Evolutionary conservation across 2,329 filamentous ascomycete species (phyloP).

Genomic region (Sphaerulina musiva): DNA sequence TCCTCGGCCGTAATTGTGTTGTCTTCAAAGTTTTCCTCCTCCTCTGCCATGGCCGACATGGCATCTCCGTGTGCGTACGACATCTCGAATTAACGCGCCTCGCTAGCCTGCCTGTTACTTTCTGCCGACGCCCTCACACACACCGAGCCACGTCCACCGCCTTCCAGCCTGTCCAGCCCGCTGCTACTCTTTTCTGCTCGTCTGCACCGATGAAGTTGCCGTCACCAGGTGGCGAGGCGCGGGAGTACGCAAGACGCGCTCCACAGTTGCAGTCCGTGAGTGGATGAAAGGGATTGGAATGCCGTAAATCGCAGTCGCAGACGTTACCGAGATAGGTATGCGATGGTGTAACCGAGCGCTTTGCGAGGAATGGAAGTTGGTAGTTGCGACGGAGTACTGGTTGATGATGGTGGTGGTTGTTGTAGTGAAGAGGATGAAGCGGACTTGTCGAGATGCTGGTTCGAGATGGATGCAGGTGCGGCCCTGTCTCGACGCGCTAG

Average conservation of each 20-base stretch:
- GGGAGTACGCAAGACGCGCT: conserved; percentile 20
- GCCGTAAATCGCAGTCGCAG: background rate
- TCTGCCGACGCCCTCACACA: background rate
- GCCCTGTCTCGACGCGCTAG: too few relatives aligned
- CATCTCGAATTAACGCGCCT: conserved; percentile 6
- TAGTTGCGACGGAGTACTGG: background rate
- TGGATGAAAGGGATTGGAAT: background rate
- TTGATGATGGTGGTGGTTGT: background rate
- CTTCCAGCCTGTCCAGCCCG: background rate
- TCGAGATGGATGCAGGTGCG: too few relatives aligned
- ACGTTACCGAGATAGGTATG: too few relatives aligned
- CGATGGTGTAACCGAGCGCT: background rate
- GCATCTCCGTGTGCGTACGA: conserved; percentile 23
- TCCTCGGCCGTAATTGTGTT: conserved; percentile 80
- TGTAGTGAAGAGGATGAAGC: background rate
- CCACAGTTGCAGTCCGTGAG: background rate
- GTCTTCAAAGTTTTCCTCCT: conserved; percentile 22
- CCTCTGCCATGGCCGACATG: conserved; percentile 21
- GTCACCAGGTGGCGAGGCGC: conserved; percentile 16
- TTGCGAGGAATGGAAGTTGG: background rate
- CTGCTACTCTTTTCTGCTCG: conserved; percentile 4
- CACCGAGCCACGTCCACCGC: background rate
- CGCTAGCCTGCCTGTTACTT: background rate
- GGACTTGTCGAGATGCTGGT: background rate
- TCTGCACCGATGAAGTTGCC: conserved; percentile 4